Evolutionary conservation across 768 basidiomycete species (phyloP), one percentile per base, ranked within the genome.

Genomic region (Amanita muscaria): DNA sequence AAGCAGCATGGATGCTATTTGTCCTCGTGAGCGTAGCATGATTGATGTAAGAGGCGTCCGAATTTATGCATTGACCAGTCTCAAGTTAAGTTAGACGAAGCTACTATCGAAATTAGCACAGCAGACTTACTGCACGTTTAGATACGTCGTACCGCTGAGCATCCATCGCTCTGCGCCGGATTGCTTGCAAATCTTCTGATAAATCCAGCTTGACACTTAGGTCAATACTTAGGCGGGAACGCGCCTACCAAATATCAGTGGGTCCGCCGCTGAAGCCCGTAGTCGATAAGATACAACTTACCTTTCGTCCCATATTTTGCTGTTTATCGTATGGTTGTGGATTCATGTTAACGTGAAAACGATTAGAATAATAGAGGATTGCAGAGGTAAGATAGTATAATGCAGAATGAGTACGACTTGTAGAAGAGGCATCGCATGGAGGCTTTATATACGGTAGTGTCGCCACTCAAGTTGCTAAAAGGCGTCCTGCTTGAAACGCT

Each of bases 91-190:
- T n/a, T n/a, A n/a, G n/a, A n/a, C n/a, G n/a, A 29, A 6, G 6
- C 27, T 29, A 29, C 12, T 12, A 29, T 29, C 27, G 27, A 12
- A 29, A 29, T 29, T 29, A 29, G 6, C 27, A 29, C 27, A 12
- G 6, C 27, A 12, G 6, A 29, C 59, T 34, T 47, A 61, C 63
- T 21, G 49, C 46, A 40, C 52, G 55, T 47, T 51, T 51, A 21
- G 51, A 56, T 12, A 51, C 34, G 42, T 63, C 57, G 37, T 49
- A 65, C 36, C 64, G 51, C 44, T 64, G 62, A 42, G 60, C 46
- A 42, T 59, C 57, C 57, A 66, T 56, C 33, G 47, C 19, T 15
- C 52, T 39, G 25, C 43, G 30, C 5, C 44, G 47, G 33, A 37
- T 30, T 31, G 36, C 18, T 41, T 33, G 37, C 40, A 41, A 32